These are phyloP conservation scores for Scytalidium sp. DNA, from an alignment of 2,329 filamentous ascomycete species.

Conservation along the genomic window DNA sequence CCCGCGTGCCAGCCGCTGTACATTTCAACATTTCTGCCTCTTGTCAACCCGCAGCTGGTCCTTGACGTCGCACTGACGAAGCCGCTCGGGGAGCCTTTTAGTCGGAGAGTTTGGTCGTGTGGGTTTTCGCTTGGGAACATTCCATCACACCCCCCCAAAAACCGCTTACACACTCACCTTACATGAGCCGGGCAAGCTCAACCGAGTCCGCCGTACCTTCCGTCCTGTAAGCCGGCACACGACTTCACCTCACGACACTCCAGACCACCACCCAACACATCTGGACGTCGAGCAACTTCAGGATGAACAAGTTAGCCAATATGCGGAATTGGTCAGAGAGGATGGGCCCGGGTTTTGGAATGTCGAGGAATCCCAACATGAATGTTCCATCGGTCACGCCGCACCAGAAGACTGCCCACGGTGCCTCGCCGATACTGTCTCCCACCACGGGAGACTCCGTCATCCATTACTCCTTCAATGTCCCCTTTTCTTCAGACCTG, in stretches of 20 bases:
- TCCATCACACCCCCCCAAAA: too few species aligned
- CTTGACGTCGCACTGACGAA: neutral
- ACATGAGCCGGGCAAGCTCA: neutral
- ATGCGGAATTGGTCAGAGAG: constrained; percentile 71
- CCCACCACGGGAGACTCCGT: constrained; percentile 70
- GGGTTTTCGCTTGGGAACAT: neutral
- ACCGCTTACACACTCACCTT: neutral
- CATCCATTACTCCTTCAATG: constrained; percentile 95
- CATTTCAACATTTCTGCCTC: neutral
- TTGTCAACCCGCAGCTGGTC: neutral
- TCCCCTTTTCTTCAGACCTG: constrained; percentile 91
- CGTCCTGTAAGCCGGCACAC: constrained; percentile 30
- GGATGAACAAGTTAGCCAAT: constrained; percentile 69
- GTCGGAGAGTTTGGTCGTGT: neutral
- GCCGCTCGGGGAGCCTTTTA: neutral
- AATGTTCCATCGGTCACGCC: constrained; percentile 44
- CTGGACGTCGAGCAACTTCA: constrained; percentile 27
- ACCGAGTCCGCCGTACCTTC: neutral
- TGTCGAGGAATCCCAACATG: constrained; percentile 41
- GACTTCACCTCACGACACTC: constrained; percentile 9
- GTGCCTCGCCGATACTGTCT: constrained; percentile 57
- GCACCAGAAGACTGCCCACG: constrained; percentile 54
- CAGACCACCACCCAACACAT: constrained; percentile 6
- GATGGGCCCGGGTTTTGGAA: constrained; percentile 66
- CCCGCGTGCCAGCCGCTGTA: too few species aligned